Base-by-base conservation (phyloP, 345 rosid genomes). In the Eucalyptus sp. region DNA sequence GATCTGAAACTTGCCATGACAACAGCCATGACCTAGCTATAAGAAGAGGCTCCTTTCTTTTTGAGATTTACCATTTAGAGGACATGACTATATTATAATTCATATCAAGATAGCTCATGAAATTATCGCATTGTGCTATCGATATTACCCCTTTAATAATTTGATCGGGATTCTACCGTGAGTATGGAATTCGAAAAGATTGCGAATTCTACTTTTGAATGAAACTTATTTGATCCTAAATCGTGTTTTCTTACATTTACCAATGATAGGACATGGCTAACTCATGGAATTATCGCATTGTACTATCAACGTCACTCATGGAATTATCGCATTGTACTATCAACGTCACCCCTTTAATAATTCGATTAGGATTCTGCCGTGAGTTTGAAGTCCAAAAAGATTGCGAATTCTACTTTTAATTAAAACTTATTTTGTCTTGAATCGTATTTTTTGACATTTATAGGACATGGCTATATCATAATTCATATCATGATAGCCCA, bases 81-180 rank as follows among this genome's bases (percentile, higher is more conserved):
- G 76, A 64, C 37, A n/a, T 64, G 76, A 31, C 76, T 29, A 3
- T 2, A 64, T 14, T n/a, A 64, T 29, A 64, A 64, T 64, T n/a
- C 76, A 14, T 13, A n/a, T 64, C 71, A 64, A 13, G 76, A n/a
- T 29, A 64, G 10, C 5, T 37, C 37, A n/a, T 14, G 37, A 16
- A n/a, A n/a, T 64, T 64, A n/a, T 64, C 3, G 7, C 37, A n/a
- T 64, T 4, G 5, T 64, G 20, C 76, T 64, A n/a, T 64, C n/a
- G 4, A 64, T 60, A 13, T 60, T 6, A 12, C 1, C 7, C n/a
- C 66, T 60, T 27, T 27, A 60, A 12, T 60, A 11, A 60, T 60
- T 60, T 29, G 31, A 27, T 27, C 4, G 2, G 0, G n/a, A 3
- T 60, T 60, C 1, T 27, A 0, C 7, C 8, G 31, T 13, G 68